Evolutionary conservation across 352 stramenopile genomes (phyloP).

Genomic region (Aphanomyces stellatus): DNA sequence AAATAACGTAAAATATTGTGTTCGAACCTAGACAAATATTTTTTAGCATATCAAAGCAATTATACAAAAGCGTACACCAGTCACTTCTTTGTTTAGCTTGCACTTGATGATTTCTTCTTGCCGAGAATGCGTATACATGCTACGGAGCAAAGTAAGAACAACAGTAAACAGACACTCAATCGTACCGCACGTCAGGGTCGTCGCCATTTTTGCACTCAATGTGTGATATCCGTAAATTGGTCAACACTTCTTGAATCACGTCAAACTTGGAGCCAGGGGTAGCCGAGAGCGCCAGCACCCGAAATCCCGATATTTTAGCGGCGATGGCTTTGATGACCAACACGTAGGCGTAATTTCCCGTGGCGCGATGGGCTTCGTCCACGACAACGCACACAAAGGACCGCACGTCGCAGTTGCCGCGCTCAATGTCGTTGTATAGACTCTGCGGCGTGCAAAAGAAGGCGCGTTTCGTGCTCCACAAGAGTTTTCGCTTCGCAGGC

Average conservation of each 20-base stretch:
- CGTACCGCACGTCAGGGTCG: conserved; percentile 83
- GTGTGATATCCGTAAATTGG: conserved; percentile 90
- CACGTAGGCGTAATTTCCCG: conserved; percentile 95
- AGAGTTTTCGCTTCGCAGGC: conserved; percentile 45
- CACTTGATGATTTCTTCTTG: conserved; percentile 58
- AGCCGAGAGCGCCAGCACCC: conserved; percentile 92
- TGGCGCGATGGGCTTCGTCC: conserved; percentile 96
- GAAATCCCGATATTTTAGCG: conserved; percentile 68
- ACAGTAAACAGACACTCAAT: not conserved
- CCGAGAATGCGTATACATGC: conserved; percentile 72
- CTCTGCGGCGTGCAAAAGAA: conserved; percentile 99
- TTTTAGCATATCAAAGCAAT: not conserved
- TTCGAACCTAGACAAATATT: not conserved
- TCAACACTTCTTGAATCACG: conserved; percentile 92
- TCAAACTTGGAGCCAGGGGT: conserved; percentile 96
- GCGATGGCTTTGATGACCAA: conserved; percentile 80
- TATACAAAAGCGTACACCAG: not conserved
- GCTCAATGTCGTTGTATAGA: conserved; percentile 93
- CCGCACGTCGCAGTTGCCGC: conserved; percentile 58
- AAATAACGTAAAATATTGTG: conserved; percentile 53
- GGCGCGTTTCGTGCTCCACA: conserved; percentile 91
- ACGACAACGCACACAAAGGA: conserved; percentile 95
- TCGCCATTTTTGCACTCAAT: conserved; percentile 94
- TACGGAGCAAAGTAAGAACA: conserved; percentile 21
- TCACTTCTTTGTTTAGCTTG: conserved; percentile 13